phyloP scores from a whole-genome alignment of 495 filamentous ascomycete genomes.

The Bryoglossum gracile region DNA sequence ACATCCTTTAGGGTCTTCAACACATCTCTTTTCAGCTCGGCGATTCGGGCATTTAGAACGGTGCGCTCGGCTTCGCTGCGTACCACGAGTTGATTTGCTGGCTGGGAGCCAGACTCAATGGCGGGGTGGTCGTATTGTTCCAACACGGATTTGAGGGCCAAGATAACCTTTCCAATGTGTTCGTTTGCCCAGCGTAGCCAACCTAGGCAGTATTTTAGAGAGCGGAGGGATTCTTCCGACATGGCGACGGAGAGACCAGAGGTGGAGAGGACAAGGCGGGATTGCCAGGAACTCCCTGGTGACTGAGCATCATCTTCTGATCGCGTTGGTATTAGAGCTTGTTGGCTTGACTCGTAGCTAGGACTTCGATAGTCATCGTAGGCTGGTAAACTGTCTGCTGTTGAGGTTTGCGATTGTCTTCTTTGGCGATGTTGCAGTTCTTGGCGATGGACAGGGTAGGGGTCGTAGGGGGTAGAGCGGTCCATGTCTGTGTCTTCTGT shows the following conservation, averaged over 20 bases:
- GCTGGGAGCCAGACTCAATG: conserved; percentile 20
- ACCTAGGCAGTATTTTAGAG: conserved; percentile 67
- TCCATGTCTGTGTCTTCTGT: conserved; percentile 14
- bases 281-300: conserved; percentile 50
- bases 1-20: conserved; percentile 68
- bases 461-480: conserved; percentile 36
- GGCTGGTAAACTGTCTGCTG: conserved; percentile 63
- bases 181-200: conserved; percentile 72
- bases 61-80: conserved; percentile 30
- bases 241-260: conserved; percentile 81
- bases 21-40: conserved; percentile 63
- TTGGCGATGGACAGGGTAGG: conserved; percentile 27
- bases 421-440: conserved; percentile 28
- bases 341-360: conserved; percentile 48
- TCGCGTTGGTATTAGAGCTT: conserved; percentile 19
- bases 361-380: conserved; percentile 73
- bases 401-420: conserved; percentile 26
- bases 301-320: conserved; percentile 29
- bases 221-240: conserved; percentile 72
- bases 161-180: conserved; percentile 61
- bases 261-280: conserved; percentile 72
- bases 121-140: conserved; percentile 60
- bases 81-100: conserved; percentile 24
- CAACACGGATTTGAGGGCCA: conserved; percentile 59
- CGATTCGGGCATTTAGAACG: conserved; percentile 52